Base-by-base conservation (phyloP, 2,329 filamentous ascomycete genomes). In the Metarhizium humberi region DNA sequence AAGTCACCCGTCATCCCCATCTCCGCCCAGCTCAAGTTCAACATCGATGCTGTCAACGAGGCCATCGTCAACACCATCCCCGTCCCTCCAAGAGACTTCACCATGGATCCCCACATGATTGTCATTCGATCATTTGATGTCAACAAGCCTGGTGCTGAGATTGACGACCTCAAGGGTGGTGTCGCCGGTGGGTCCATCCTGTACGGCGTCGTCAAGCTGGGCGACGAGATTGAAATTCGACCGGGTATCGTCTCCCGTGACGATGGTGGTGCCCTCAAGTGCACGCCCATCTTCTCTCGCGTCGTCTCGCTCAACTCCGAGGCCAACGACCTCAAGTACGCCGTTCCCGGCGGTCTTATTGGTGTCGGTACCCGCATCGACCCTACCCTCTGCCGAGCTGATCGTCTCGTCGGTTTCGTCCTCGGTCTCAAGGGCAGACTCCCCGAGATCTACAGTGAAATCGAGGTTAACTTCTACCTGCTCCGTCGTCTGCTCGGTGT, bases 381-480 rank as follows among this genome's bases (percentile, higher is more conserved):
- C 71, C 94, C 94, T 58, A 99, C 94, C 5, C 86, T 99, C 53
- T 99, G 94, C 85, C 85, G 94, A 85, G 94, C 94, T 64, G 94
- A 99, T 84, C 92, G 94, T 84, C 85, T 99, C 11, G 94, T 99
- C 64, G 94, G 94, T 71, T 95, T 95, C 82, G 94, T 99, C 53
- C 85, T 99, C 58, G 94, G 94, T 71, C 87, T 96, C 65, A 92
- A 92, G 75, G 94, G 94, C 62, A 85, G 87, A 65, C 85, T 99
- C 29, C 94, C 94, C 51, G 90, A 94, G 69, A 97, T 99, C 72
- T 99, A 97, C 80, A 94, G 87, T 64, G 94, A 99, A 75, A 87
- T 99, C 59, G 94, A 99, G 77, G 92, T 96, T 74, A 97, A 97
- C 83, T 99, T 97, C 81, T 99, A 97, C 82, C 82, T 99, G 59